These are phyloP conservation scores for Vicia faba DNA, from an alignment of 306 rosid species.

Conservation along the genomic window DNA sequence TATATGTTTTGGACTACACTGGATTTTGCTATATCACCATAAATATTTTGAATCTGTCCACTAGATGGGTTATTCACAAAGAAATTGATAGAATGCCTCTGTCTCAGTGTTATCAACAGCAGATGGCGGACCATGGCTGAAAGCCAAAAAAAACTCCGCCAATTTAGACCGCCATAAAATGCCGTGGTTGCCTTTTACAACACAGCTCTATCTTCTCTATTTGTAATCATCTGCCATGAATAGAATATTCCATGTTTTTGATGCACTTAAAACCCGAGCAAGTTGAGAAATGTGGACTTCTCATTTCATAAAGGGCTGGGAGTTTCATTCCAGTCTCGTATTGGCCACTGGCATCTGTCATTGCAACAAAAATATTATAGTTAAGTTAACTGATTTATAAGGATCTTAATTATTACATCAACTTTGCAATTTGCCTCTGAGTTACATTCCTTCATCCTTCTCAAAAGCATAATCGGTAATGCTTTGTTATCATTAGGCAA, in stretches of 20 bases:
- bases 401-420: not conserved
- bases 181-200: not conserved
- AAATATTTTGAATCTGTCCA: not conserved
- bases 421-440: conserved; percentile 1
- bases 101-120: not conserved
- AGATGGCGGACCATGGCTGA: not conserved
- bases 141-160: not conserved
- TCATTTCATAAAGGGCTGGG: conserved; percentile 2
- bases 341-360: not conserved
- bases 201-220: not conserved
- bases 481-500: conserved; percentile 3
- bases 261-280: conserved; percentile 1
- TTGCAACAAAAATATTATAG: not conserved
- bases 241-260: not conserved
- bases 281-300: not conserved
- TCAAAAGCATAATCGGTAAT: not conserved
- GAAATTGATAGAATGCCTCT: conserved; percentile 3
- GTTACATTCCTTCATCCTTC: conserved; percentile 3
- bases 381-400: not conserved
- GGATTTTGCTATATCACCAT: conserved; percentile 15
- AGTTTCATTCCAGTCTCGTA: not conserved
- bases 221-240: conserved; percentile 21
- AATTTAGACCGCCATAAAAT: not conserved
- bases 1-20: not conserved
- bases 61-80: conserved; percentile 1